A percentile compares a stretch with the other conserved stretches of the same genome.
Conservation (phyloP, 2,329 filamentous ascomycete genomes). For the Penicillium aurantiogriseum region DNA sequence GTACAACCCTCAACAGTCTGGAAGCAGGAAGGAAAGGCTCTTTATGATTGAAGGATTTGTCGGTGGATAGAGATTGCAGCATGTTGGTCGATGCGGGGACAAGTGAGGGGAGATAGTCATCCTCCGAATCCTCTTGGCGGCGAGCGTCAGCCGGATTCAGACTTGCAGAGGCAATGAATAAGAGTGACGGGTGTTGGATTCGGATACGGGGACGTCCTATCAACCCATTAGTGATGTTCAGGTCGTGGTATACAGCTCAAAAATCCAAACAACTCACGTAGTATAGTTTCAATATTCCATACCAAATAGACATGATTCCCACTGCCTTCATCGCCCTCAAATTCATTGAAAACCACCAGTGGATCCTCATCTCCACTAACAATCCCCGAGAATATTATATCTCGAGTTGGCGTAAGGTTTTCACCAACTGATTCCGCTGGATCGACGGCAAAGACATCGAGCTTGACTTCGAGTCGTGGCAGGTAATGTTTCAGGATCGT, state of each 20-base stretch:
- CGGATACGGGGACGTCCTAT: slow-evolving; percentile 49
- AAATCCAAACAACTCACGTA: slow-evolving; percentile 33
- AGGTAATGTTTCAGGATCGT: slow-evolving; percentile 49
- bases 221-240: neutral
- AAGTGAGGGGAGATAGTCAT: slow-evolving; percentile 54
- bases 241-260: neutral
- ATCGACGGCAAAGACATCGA: slow-evolving; percentile 51
- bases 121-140: slow-evolving; percentile 39
- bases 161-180: slow-evolving; percentile 52
- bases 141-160: slow-evolving; percentile 45
- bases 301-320: slow-evolving; percentile 45
- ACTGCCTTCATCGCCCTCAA: slow-evolving; percentile 38
- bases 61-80: slow-evolving; percentile 54
- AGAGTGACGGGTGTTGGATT: slow-evolving; percentile 56
- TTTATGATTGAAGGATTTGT: slow-evolving; percentile 47
- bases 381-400: slow-evolving; percentile 45
- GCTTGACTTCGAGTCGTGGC: slow-evolving; percentile 48
- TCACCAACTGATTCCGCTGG: slow-evolving; percentile 44
- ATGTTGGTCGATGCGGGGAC: slow-evolving; percentile 59
- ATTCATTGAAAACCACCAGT: slow-evolving; percentile 46
- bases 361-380: slow-evolving; percentile 43
- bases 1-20: slow-evolving; percentile 56
- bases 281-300: slow-evolving; percentile 46
- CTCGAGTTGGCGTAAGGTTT: slow-evolving; percentile 36
- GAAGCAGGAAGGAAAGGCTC: slow-evolving; percentile 58